phyloP scores from a whole-genome alignment of 169 alveolate genomes.

The Eimeria acervulina region DNA sequence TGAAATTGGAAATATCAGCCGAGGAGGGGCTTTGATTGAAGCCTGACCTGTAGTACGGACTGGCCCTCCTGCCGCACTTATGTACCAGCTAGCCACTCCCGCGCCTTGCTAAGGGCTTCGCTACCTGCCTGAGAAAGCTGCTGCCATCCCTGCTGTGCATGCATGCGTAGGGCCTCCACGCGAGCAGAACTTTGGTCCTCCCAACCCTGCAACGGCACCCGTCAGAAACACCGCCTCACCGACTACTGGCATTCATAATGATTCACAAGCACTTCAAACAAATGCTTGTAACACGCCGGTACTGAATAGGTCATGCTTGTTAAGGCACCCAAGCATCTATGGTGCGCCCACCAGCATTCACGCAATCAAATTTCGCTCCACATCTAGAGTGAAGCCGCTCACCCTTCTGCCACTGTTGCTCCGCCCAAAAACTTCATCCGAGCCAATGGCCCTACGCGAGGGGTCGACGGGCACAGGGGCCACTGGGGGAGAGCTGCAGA shows the following conservation, averaged over 20 bases:
- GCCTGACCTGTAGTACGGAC: not conserved
- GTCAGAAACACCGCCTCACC: not conserved
- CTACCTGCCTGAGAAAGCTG: conserved; percentile 80
- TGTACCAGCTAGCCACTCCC: conserved; percentile 75
- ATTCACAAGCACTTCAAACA: not conserved
- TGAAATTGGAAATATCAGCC: not conserved
- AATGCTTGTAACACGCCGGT: not conserved
- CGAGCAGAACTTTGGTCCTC: conserved; percentile 72
- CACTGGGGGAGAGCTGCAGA: conserved; percentile 61
- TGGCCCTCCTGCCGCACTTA: conserved; percentile 2
- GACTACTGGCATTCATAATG: not conserved
- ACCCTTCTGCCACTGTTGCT: conserved; percentile 58
- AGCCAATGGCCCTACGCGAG: conserved; percentile 72
- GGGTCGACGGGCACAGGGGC: conserved; percentile 81
- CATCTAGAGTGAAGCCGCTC: not conserved
- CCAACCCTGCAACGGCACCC: conserved; percentile 47
- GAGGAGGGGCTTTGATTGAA: not conserved
- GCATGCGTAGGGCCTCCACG: conserved; percentile 75
- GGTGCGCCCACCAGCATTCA: not conserved
- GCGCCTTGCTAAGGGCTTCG: conserved; percentile 68
- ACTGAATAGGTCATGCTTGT: not conserved
- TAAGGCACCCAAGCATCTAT: not conserved
- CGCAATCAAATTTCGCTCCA: not conserved
- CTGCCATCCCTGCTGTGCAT: conserved; percentile 83
- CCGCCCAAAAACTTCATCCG: conserved; percentile 79